Base-by-base conservation (phyloP, 2,329 filamentous ascomycete species). In the Cercospora beticola region DNA sequence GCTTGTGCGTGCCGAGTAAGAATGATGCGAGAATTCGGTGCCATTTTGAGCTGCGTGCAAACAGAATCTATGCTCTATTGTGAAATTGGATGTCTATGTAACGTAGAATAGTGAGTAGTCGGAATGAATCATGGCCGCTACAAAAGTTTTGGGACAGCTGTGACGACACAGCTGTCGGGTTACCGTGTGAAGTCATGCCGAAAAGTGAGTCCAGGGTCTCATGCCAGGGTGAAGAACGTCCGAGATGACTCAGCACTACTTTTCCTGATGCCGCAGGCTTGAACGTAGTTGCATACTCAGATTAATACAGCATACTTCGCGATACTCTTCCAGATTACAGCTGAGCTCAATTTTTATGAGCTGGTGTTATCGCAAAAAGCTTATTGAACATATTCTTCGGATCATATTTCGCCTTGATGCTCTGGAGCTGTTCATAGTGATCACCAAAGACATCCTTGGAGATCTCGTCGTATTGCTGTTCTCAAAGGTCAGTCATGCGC, bases 321-420 rank as follows among this genome's bases (percentile, higher is more conserved):
- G 28, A 30, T 30, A 30, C 28, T 30, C 28, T 30, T 30, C 28
- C 28, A 10, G 5, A n/a, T 5, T 28, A 40, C 5, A 21, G 46
- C 49, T 64, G 26, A 26, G 16, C 54, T 3, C 46, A 46, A 43
- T 31, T 58, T 5, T 23, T 31, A 23, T 14, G 36, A 33, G 67
- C 70, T 18, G 67, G 67, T 10, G 56, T 68, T 28, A 77, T 75
- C 3, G 74, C 63, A 28, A 77, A 77, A 16, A 74, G 72, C 70
- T 83, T 84, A 56, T 82, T 78, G 72, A 85, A 86, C 18, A 84
- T 72, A 70, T 83, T 84, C 4, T 67, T 76, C 2, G 83, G 82
- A 71, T 85, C 83, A 67, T 84, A 85, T 63, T 77, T 77, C 21
- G 77, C 79, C 75, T 86, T 85, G 49, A 85, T 72, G 5, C 73